These are phyloP conservation scores for Lasiosphaeria hispida DNA, from an alignment of 495 filamentous ascomycete genomes.

Conservation along the genomic window DNA sequence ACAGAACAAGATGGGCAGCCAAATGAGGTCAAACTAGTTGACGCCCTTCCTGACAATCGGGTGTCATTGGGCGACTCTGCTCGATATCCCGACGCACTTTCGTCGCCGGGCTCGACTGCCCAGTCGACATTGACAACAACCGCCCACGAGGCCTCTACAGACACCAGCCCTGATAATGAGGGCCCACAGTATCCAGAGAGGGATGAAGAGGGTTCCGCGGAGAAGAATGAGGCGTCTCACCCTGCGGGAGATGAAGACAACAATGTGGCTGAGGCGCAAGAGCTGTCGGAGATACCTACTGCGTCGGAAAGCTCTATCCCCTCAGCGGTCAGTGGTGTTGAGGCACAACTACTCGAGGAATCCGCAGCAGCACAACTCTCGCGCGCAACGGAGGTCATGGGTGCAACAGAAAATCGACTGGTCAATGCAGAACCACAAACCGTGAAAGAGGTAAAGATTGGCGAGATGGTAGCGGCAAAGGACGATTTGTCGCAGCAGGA, in stretches of 20 bases:
- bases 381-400: background rate
- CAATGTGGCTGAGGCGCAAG: conserved; percentile 6
- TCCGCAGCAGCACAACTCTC: conserved; percentile 30
- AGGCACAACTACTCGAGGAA: conserved; percentile 42
- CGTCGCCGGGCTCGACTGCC: conserved; percentile 46
- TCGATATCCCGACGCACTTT: conserved; percentile 36
- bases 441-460: too few species aligned
- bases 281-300: conserved; percentile 17
- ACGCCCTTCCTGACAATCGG: conserved; percentile 6
- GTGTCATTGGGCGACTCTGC: conserved; percentile 16
- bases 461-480: too few species aligned
- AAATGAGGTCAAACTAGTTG: conserved; percentile 1
- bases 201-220: conserved; percentile 29
- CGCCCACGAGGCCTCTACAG: conserved; percentile 44
- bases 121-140: conserved; percentile 40
- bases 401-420: background rate
- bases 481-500: too few species aligned
- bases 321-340: conserved; percentile 28
- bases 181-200: conserved; percentile 38
- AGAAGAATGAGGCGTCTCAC: background rate
- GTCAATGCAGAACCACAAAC: too few species aligned
- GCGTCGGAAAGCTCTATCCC: background rate
- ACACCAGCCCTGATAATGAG: conserved; percentile 56
- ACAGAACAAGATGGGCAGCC: conserved; percentile 10
- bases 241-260: conserved; percentile 12